A percentile compares a stretch with the other conserved stretches of the same genome.
phyloP scores from a whole-genome alignment of 345 rosid species.

The Syzygium jambos region DNA sequence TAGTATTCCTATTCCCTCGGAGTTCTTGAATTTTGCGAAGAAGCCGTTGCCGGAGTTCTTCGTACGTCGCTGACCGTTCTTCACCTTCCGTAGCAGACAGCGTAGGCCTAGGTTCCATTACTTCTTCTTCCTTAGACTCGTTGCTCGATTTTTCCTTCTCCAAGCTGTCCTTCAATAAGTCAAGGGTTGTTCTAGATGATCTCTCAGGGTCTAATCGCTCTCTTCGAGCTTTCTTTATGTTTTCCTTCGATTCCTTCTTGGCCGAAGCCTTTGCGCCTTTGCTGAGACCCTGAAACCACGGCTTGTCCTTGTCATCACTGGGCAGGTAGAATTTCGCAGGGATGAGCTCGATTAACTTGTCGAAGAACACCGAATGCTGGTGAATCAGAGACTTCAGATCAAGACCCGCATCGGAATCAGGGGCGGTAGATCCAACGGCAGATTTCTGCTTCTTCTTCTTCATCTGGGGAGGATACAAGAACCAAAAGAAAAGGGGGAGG shows the following conservation, averaged over 20 bases:
- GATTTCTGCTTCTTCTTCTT: conserved; percentile 29
- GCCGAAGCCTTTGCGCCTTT: conserved; percentile 56
- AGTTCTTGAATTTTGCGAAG: conserved; percentile 62
- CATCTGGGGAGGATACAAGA: conserved; percentile 16
- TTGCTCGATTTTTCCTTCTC: conserved; percentile 43
- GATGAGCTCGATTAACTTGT: conserved; percentile 64
- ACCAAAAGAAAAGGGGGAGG: not conserved
- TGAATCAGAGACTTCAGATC: conserved; percentile 44
- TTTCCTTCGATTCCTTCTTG: conserved; percentile 55
- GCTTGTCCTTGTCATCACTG: conserved; percentile 55
- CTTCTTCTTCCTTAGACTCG: conserved; percentile 36
- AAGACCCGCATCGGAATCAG: not conserved
- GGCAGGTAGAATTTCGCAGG: conserved; percentile 90
- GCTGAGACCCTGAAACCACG: conserved; percentile 78
- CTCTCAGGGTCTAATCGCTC: conserved; percentile 71
- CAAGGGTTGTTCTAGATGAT: conserved; percentile 44
- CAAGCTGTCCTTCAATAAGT: conserved; percentile 52
- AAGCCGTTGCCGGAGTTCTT: conserved; percentile 70
- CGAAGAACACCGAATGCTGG: conserved; percentile 51
- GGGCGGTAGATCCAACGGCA: not conserved
- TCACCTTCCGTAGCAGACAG: conserved; percentile 25
- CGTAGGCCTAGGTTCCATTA: conserved; percentile 22
- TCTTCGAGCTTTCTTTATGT: conserved; percentile 75
- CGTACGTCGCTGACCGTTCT: conserved; percentile 45
- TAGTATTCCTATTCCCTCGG: conserved; percentile 39